Evolutionary conservation across 345 rosid species (phyloP), one percentile per base, ranked within the genome.

Genomic region (Bruguiera parviflora): DNA sequence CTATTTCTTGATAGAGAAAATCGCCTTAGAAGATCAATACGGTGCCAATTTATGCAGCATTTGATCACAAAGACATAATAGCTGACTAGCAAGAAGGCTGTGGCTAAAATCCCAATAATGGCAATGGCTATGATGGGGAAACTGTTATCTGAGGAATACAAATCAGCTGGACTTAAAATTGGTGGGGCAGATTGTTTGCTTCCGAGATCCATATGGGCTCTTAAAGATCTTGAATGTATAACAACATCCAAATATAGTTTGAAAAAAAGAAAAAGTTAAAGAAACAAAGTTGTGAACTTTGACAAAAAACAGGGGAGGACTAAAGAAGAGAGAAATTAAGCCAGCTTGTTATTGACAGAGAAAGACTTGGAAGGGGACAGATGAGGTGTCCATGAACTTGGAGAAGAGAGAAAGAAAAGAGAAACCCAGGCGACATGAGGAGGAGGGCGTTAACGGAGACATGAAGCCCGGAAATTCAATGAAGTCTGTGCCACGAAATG

Each of bases 1-100:
- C 85, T 71, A 47, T 82, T 66, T 74, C 91, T 51, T 4, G 97
- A 88, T 19, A 86, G 52, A 2, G 93, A 88, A 77, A 92, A 85
- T 27, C 92, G 79, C n/a, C 86, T 39, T 13, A 86, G 72, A 28
- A 91, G 69, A 66, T 91, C 96, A 51, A 88, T 83, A 6, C 88
- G 69, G 76, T 88, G 96, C 96, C 96, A 89, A 43, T 72, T 89
- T 15, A 94, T 91, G 78, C 97, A 89, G 73, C 98, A 94, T 76
- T 91, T 91, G 76, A 94, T 89, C 15, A 85, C 92, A 9, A 91
- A 94, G 70, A 94, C 63, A 66, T 91, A 91, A 67, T 94, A 94
- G 84, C 98, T 83, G 28, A 94, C 88, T 2, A 94, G 86, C 80
- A 94, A 78, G 71, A 91, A 89, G 53, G 87, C 89, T 4, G 96